Base-by-base conservation (phyloP, 257 asterid genomes). In the Nicotiana otophora region DNA sequence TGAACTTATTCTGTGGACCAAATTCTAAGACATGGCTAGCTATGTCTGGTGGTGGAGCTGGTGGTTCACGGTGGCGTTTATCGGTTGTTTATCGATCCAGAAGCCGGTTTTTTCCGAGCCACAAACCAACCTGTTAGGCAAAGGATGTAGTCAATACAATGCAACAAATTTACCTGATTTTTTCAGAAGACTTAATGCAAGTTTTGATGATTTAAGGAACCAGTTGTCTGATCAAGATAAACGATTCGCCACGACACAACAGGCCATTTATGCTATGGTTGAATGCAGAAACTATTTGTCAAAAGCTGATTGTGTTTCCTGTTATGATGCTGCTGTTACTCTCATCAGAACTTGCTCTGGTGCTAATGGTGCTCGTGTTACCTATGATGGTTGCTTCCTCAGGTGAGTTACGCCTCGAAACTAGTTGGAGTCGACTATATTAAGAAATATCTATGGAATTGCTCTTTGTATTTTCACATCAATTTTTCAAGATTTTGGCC, bases 301-400 rank as follows among this genome's bases (percentile, higher is more conserved):
- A 26, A 51, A 14, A 16, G 51, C 81, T 4, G 95, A 93, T 83
- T 95, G 98, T 84, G 82, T 95, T 65, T 89, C 92, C 48, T 95
- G 98, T 85, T 95, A 83, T 81, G 91, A 90, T 87, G 85, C 92
- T 81, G 98, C 98, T 1, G 98, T 89, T 16, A 19, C 81, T 33
- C 92, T 76, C 89, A 93, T 95, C 57, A 83, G 93, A 19, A 91
- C 86, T 58, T 93, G 98, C 90, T 84, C 95, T 19, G 91, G 93
- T 70, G 93, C 93, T 5, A 95, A 92, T 16, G 98, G 98, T 9
- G 98, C 95, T 61, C 95, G 98, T 31, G 94, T 92, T 26, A 89
- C 92, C 72, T 93, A 86, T 69, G 98, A 95, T 64, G 98, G 98
- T 46, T 95, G 97, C 86, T 95, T 90, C 86, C 93, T 95, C 85